phyloP scores from a whole-genome alignment of 768 basidiomycete genomes.

The Gloeopeniophorella convolvens region DNA sequence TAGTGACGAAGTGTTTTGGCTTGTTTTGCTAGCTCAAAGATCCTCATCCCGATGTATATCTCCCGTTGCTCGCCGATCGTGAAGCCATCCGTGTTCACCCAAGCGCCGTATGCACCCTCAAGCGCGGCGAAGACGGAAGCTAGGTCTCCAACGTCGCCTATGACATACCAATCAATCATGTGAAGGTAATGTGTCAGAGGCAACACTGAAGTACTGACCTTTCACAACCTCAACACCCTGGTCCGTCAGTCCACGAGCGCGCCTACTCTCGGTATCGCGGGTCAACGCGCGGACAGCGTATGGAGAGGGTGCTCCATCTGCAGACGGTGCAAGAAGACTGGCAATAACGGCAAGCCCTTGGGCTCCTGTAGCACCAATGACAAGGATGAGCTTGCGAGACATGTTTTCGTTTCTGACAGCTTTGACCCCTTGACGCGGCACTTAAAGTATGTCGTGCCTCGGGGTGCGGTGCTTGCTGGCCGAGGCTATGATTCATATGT shows the following conservation, averaged over 20 bases:
- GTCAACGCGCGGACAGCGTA: slow-evolving; percentile 37
- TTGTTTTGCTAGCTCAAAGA: slow-evolving; percentile 35
- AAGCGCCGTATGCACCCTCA: slow-evolving; percentile 32
- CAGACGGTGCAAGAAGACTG: slow-evolving; percentile 28
- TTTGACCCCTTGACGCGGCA: too few relatives aligned
- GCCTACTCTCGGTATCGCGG: slow-evolving; percentile 27
- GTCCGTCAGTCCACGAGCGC: slow-evolving; percentile 30
- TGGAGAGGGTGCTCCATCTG: slow-evolving; percentile 34
- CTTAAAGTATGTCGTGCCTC: too few relatives aligned
- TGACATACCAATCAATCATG: too few relatives aligned
- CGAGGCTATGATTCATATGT: neutral
- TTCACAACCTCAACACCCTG: slow-evolving; percentile 32
- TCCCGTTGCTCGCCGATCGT: slow-evolving; percentile 37
- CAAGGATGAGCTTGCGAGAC: slow-evolving; percentile 38
- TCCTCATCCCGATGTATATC: slow-evolving; percentile 34
- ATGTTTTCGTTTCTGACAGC: too few relatives aligned
- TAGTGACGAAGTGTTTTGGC: slow-evolving; percentile 30
- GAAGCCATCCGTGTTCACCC: slow-evolving; percentile 31
- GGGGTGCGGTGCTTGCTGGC: neutral
- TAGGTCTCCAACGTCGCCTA: slow-evolving; percentile 17
- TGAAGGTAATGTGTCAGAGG: too few relatives aligned
- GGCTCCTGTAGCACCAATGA: slow-evolving; percentile 40
- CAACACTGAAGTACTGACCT: slow-evolving; percentile 28
- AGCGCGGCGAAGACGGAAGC: slow-evolving; percentile 27
- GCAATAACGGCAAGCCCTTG: slow-evolving; percentile 36